These are phyloP conservation scores for Phoma sp. DNA, from an alignment of 2,329 filamentous ascomycete genomes.

Conservation along the genomic window DNA sequence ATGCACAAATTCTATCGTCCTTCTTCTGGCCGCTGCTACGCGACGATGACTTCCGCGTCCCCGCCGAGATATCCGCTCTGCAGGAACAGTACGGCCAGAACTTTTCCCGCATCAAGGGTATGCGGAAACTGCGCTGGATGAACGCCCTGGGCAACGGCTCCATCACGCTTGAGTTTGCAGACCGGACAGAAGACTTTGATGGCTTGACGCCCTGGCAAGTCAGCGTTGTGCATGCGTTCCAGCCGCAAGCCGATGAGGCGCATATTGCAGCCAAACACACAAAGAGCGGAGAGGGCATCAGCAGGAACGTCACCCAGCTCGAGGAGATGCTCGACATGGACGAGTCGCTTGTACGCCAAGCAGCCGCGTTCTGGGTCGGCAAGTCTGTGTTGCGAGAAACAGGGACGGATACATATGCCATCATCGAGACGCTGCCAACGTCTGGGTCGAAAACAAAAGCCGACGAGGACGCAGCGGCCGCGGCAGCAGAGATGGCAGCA, in stretches of 20 bases:
- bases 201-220: slow-evolving; percentile 87
- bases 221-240: slow-evolving; percentile 84
- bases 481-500: slow-evolving; percentile 44
- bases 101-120: slow-evolving; percentile 81
- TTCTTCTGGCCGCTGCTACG: slow-evolving; percentile 91
- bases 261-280: slow-evolving; percentile 19
- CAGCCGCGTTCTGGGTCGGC: slow-evolving; percentile 74
- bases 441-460: slow-evolving; percentile 21
- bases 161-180: slow-evolving; percentile 81
- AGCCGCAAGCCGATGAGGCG: slow-evolving; percentile 54
- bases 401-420: slow-evolving; percentile 61
- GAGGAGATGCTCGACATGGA: slow-evolving; percentile 71
- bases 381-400: slow-evolving; percentile 67
- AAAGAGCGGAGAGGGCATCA: slow-evolving; percentile 37
- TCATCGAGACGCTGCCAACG: slow-evolving; percentile 64
- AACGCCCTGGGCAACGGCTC: slow-evolving; percentile 80
- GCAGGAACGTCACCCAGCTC: slow-evolving; percentile 54
- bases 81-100: slow-evolving; percentile 75
- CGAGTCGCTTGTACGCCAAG: slow-evolving; percentile 70
- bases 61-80: slow-evolving; percentile 62
- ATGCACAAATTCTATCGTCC: slow-evolving; percentile 86
- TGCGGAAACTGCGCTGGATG: slow-evolving; percentile 87
- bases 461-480: slow-evolving; percentile 46
- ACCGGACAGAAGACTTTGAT: slow-evolving; percentile 75
- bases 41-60: slow-evolving; percentile 71